A percentile compares a stretch with the other conserved stretches of the same genome.
These are phyloP conservation scores for Thalassiosira pacifica DNA, from an alignment of 352 stramenopile species.

Conservation along the genomic window DNA sequence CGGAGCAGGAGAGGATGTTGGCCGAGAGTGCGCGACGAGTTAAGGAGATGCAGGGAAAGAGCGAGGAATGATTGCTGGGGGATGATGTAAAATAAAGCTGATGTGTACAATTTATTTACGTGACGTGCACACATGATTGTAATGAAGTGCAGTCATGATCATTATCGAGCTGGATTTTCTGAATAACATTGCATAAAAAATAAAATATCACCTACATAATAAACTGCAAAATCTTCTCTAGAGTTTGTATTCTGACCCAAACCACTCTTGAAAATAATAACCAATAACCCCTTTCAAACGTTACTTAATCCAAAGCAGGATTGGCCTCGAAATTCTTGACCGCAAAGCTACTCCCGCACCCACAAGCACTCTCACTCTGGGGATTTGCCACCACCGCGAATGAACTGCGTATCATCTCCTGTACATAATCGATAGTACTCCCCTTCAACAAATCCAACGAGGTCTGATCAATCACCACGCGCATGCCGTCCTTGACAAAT, in stretches of 20 bases:
- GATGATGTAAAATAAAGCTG: too few relatives aligned
- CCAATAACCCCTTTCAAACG: too few relatives aligned
- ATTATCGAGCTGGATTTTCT: too few relatives aligned
- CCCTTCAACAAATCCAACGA: conserved; percentile 94
- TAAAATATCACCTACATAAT: too few relatives aligned
- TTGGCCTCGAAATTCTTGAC: conserved; percentile 93
- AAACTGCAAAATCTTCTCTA: too few relatives aligned
- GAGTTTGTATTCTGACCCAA: too few relatives aligned
- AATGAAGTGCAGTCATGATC: too few relatives aligned
- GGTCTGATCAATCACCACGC: conserved; percentile 76
- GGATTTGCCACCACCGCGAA: conserved; percentile 98
- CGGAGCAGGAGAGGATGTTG: conserved; percentile 41
- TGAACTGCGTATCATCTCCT: conserved; percentile 96
- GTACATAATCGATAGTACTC: conserved; percentile 96
- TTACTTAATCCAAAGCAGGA: conserved; percentile 81
- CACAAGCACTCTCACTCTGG: conserved; percentile 95
- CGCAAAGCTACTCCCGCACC: conserved; percentile 97
- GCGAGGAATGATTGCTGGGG: too few relatives aligned
- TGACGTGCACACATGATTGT: too few relatives aligned
- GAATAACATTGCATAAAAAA: too few relatives aligned
- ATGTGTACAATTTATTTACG: too few relatives aligned
- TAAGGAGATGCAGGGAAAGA: neutral
- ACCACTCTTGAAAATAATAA: neutral
- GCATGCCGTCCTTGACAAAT: conserved; percentile 46
- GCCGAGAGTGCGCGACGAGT: conserved; percentile 32